These are phyloP conservation scores for Coemansia umbellata DNA, from an alignment of 192 early-diverging fungal species.

Conservation along the genomic window DNA sequence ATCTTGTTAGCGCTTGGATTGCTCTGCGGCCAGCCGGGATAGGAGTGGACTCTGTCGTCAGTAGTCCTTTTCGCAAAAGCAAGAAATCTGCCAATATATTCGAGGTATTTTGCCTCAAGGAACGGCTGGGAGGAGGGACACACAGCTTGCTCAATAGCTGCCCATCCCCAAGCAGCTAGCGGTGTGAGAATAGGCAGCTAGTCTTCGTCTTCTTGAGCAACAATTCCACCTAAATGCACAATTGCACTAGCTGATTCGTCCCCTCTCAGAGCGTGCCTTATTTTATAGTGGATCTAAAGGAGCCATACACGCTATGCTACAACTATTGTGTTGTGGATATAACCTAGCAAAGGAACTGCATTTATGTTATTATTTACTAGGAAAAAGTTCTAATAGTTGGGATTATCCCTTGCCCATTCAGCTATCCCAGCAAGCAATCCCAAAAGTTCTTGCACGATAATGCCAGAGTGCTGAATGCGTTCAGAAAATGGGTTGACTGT, in stretches of 20 bases:
- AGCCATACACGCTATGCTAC: no score
- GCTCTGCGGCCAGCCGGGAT: conserved; percentile 30
- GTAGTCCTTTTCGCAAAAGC: conserved; percentile 23
- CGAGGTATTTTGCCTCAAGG: conserved; percentile 23
- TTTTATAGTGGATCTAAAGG: no score
- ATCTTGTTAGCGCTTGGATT: conserved; percentile 39
- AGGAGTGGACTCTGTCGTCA: conserved; percentile 20
- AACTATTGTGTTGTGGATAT: no score
- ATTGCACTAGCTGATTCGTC: conserved; percentile 27
- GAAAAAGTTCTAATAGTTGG: no score
- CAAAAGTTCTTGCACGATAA: no score
- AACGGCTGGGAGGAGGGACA: conserved; percentile 22
- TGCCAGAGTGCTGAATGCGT: no score
- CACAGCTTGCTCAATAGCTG: conserved; percentile 40
- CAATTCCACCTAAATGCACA: conserved; percentile 9
- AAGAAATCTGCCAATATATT: conserved; percentile 19
- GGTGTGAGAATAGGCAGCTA: conserved; percentile 39
- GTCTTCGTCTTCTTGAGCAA: conserved; percentile 16
- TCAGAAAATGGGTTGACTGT: no score
- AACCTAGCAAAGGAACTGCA: no score
- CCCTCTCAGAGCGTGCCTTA: no score
- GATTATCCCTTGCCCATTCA: no score
- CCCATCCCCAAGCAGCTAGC: conserved; percentile 48
- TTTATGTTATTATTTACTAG: no score
- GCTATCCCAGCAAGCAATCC: no score